These are phyloP conservation scores for Stenogyne calaminthoides DNA, from an alignment of 305 asterid species.

Conservation along the genomic window DNA sequence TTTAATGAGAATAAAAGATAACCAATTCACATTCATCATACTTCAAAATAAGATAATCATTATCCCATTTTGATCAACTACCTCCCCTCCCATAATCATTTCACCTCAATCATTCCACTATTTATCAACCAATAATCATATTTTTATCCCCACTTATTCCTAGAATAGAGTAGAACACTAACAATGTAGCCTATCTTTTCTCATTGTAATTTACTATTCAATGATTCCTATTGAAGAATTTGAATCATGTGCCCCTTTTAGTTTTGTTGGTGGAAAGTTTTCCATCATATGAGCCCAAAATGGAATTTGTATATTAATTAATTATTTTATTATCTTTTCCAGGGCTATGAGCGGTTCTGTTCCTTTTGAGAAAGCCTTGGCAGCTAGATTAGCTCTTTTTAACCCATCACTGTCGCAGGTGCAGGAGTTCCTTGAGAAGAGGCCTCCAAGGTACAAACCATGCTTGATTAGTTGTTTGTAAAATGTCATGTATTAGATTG, in stretches of 20 bases:
- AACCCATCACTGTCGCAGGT: conserved; percentile 77
- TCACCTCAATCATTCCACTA: too few relatives aligned
- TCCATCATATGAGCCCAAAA: not conserved
- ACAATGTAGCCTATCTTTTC: too few relatives aligned
- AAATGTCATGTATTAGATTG: conserved; percentile 10
- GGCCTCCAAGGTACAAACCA: conserved; percentile 72
- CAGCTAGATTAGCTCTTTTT: conserved; percentile 79
- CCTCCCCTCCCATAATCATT: too few relatives aligned
- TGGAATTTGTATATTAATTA: not conserved
- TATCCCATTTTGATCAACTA: too few relatives aligned
- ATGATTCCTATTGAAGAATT: too few relatives aligned
- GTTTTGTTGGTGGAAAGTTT: not conserved
- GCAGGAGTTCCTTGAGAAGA: conserved; percentile 79
- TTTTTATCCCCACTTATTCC: too few relatives aligned
- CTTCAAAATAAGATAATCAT: too few relatives aligned
- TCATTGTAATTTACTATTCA: too few relatives aligned
- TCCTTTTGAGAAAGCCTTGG: conserved; percentile 92
- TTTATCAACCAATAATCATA: too few relatives aligned
- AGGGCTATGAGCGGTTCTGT: conserved; percentile 98
- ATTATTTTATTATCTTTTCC: conserved; percentile 26
- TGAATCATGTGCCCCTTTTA: not conserved
- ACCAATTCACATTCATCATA: too few relatives aligned
- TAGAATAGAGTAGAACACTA: too few relatives aligned
- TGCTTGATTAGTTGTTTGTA: conserved; percentile 6
- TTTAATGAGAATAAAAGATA: too few relatives aligned